Percentiles rank a stretch among this genome's conserved stretches.
These are phyloP conservation scores for Coemansia sp. DNA, from an alignment of 192 early-diverging fungal genomes.

Conservation along the genomic window DNA sequence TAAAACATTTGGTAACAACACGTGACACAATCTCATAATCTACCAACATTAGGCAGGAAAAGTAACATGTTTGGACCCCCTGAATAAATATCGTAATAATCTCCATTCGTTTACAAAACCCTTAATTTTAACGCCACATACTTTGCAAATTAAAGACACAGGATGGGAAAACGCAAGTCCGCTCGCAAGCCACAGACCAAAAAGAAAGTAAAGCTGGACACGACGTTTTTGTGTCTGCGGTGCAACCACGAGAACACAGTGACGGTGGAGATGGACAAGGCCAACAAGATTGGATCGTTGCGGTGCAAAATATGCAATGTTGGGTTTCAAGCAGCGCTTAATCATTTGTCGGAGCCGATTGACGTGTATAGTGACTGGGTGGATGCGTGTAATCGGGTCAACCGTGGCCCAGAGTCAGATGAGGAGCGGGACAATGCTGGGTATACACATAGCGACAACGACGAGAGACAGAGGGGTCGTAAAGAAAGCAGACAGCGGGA, in stretches of 20 bases:
- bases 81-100: too few species aligned
- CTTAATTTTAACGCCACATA: too few species aligned
- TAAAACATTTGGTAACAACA: too few species aligned
- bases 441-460: neutral
- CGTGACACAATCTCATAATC: too few species aligned
- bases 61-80: too few species aligned
- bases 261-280: slow-evolving; percentile 68
- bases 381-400: slow-evolving; percentile 73
- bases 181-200: slow-evolving; percentile 69
- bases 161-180: slow-evolving; percentile 31
- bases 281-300: slow-evolving; percentile 68
- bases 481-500: neutral
- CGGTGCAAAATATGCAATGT: slow-evolving; percentile 78
- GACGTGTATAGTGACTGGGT: slow-evolving; percentile 93
- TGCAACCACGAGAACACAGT: slow-evolving; percentile 88
- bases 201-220: slow-evolving; percentile 67
- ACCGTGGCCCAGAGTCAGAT: neutral
- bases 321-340: slow-evolving; percentile 70
- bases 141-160: too few species aligned
- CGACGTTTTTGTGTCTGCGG: slow-evolving; percentile 76
- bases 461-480: neutral
- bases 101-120: too few species aligned
- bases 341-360: slow-evolving; percentile 69
- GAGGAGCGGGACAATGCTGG: neutral
- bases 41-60: too few species aligned